Evolutionary conservation across 495 filamentous ascomycete species (phyloP).

Genomic region (Xylaria curta): DNA sequence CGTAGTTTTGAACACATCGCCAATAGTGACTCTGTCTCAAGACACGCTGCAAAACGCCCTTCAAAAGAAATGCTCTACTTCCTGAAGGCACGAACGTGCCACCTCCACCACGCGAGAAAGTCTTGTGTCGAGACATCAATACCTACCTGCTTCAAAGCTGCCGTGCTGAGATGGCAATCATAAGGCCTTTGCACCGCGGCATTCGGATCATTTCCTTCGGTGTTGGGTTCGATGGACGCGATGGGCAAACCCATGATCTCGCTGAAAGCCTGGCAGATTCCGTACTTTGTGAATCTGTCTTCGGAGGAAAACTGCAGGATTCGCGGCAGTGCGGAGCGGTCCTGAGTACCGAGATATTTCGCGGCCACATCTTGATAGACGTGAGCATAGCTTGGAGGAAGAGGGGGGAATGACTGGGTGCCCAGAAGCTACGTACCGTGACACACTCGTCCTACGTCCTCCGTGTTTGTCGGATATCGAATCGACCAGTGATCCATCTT

Average conservation of each 20-base stretch:
- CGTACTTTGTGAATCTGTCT: constrained; percentile 87
- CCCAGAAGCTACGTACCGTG: constrained; percentile 45
- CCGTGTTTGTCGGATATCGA: constrained; percentile 84
- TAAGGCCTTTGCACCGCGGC: constrained; percentile 80
- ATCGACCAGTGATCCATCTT: constrained; percentile 91
- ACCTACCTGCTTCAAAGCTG: constrained; percentile 73
- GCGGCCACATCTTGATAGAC: constrained; percentile 61
- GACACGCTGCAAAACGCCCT: not conserved
- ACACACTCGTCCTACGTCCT: constrained; percentile 85
- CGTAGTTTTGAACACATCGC: not conserved
- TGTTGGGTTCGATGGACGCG: constrained; percentile 72
- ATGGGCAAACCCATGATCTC: constrained; percentile 80
- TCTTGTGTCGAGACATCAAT: constrained; percentile 78
- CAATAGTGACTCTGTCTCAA: not conserved
- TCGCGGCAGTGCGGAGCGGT: constrained; percentile 61
- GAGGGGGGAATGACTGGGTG: not conserved
- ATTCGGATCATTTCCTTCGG: constrained; percentile 77
- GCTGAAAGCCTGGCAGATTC: constrained; percentile 81
- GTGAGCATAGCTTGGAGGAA: not conserved
- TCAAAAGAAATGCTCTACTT: constrained; percentile 36
- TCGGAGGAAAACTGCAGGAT: constrained; percentile 90
- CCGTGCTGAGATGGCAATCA: constrained; percentile 86
- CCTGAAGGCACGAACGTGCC: constrained; percentile 56
- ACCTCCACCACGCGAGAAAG: constrained; percentile 83
- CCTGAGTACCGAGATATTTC: constrained; percentile 63